phyloP scores from a whole-genome alignment of 306 rosid species.

The Rosa persica region DNA sequence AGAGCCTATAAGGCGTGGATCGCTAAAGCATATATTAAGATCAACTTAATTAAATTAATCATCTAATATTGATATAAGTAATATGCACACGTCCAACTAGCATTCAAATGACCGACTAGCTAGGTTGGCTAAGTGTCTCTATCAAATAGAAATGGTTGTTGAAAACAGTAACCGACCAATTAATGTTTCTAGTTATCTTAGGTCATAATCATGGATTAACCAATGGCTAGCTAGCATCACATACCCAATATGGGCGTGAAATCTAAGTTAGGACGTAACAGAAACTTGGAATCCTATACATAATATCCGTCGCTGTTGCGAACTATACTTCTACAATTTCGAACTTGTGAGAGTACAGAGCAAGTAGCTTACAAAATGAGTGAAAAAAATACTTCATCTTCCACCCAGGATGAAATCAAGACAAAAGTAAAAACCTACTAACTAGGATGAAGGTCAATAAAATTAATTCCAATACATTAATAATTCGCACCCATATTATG shows the following conservation, averaged over 20 bases:
- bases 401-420: no score
- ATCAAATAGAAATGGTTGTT: conserved; percentile 54
- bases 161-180: conserved; percentile 42
- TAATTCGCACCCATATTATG: no score
- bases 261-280: background rate
- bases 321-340: no score
- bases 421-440: no score
- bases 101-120: conserved; percentile 24
- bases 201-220: conserved; percentile 32
- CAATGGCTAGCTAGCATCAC: background rate
- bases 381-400: no score
- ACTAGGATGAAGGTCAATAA: no score
- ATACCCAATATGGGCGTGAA: background rate
- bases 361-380: no score
- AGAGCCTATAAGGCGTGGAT: background rate
- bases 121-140: conserved; percentile 44
- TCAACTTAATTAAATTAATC: background rate
- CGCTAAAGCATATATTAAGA: background rate
- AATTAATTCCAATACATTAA: no score
- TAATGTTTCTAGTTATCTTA: conserved; percentile 7
- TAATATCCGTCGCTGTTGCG: no score
- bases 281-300: background rate
- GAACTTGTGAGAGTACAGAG: no score
- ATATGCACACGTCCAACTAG: background rate
- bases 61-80: background rate